phyloP scores from a whole-genome alignment of 768 basidiomycete genomes.

The Neoboletus subvelutipes region DNA sequence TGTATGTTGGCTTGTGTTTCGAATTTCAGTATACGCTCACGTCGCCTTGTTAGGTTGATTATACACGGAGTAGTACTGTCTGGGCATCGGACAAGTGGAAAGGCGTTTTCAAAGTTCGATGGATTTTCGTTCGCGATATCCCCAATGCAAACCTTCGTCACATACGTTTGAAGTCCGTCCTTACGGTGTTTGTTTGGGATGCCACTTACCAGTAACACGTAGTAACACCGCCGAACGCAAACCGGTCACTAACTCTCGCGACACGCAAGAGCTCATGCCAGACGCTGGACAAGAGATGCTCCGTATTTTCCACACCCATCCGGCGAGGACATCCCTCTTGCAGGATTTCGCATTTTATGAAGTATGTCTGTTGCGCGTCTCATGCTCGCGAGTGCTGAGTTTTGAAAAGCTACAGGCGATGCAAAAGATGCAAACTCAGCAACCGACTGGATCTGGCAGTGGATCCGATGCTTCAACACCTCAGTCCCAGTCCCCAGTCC shows the following conservation, averaged over 20 bases:
- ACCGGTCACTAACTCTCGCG: conserved; percentile 96
- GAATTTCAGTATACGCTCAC: background rate
- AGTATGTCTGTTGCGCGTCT: conserved; percentile 41
- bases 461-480: conserved; percentile 31
- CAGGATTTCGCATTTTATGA: conserved; percentile 95
- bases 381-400: conserved; percentile 5
- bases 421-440: conserved; percentile 58
- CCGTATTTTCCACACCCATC: conserved; percentile 91
- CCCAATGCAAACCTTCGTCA: conserved; percentile 87
- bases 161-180: conserved; percentile 73
- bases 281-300: conserved; percentile 98
- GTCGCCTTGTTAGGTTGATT: conserved; percentile 63
- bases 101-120: conserved; percentile 96
- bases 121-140: conserved; percentile 97
- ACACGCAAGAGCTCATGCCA: conserved; percentile 94
- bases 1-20: conserved; percentile 41
- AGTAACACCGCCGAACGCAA: conserved; percentile 98
- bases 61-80: conserved; percentile 90
- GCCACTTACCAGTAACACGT: conserved; percentile 14
- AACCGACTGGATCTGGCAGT: conserved; percentile 27
- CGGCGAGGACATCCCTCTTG: conserved; percentile 86
- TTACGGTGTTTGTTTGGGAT: conserved; percentile 1
- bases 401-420: conserved; percentile 71
- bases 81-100: conserved; percentile 99
- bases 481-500: conserved; percentile 41